phyloP scores from a whole-genome alignment of 2,329 filamentous ascomycete genomes.

The Balansia obtecta region DNA sequence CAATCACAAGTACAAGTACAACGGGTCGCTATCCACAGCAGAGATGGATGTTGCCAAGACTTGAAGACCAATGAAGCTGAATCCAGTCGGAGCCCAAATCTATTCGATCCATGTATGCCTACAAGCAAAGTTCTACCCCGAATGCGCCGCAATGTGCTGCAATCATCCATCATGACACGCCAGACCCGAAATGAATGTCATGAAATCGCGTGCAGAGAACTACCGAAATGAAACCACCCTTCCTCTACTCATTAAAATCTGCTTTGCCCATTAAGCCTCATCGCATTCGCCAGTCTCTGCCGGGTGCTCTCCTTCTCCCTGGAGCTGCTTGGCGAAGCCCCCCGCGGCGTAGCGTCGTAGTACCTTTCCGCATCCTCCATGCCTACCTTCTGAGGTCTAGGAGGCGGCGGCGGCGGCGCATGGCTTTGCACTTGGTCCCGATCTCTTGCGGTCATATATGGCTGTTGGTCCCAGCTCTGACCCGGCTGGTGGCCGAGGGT shows the following conservation, averaged over 20 bases:
- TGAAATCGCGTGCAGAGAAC: constrained; percentile 36
- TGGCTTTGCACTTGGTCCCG: constrained; percentile 17
- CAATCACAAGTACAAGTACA: too few species aligned
- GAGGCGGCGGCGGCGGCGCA: constrained; percentile 24
- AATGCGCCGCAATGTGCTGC: neutral
- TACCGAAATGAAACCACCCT: neutral
- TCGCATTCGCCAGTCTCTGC: constrained; percentile 20
- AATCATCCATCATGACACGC: too few species aligned
- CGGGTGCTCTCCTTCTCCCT: constrained; percentile 19
- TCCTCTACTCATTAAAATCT: neutral
- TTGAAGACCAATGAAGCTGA: too few species aligned
- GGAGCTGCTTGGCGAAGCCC: constrained; percentile 7
- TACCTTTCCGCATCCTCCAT: constrained; percentile 22
- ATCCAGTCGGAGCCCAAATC: neutral
- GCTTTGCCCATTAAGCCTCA: constrained; percentile 15
- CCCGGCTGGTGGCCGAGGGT: constrained; percentile 13
- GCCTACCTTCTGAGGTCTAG: constrained; percentile 24
- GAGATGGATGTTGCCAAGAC: too few species aligned
- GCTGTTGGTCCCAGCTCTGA: constrained; percentile 5
- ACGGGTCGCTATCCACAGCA: too few species aligned
- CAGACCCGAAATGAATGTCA: neutral
- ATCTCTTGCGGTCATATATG: constrained; percentile 11
- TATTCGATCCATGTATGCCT: neutral
- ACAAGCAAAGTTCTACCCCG: neutral
- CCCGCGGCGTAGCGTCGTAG: constrained; percentile 16